Percentiles rank a stretch among this genome's conserved stretches.
Conservation (phyloP, 2,329 filamentous ascomycete genomes). For the Malbranchea cinnamomea region DNA sequence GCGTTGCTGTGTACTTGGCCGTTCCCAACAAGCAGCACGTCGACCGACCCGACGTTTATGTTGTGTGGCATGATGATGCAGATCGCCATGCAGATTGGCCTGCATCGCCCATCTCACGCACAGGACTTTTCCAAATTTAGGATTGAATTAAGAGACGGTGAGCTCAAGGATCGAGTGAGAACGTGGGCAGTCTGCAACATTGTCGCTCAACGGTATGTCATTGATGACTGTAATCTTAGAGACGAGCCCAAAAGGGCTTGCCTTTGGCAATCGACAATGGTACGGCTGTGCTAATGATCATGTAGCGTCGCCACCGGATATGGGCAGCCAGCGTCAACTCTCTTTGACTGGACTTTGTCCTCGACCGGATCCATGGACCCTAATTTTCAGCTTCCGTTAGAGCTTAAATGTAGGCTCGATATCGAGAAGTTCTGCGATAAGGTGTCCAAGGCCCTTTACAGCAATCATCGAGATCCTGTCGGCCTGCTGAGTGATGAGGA, state of each 20-base stretch:
- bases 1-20: constrained; percentile 52
- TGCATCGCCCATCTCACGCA: constrained; percentile 49
- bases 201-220: constrained; percentile 48
- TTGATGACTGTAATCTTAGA: too few relatives aligned
- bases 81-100: constrained; percentile 50
- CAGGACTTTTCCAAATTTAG: constrained; percentile 40
- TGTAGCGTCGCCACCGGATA: constrained; percentile 50
- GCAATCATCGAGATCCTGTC: constrained; percentile 39
- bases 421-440: constrained; percentile 46
- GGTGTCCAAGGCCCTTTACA: constrained; percentile 41
- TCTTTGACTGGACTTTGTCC: constrained; percentile 44
- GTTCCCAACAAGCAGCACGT: constrained; percentile 47
- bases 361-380: constrained; percentile 28
- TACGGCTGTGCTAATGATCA: too few relatives aligned
- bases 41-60: constrained; percentile 51
- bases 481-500: constrained; percentile 33
- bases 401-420: constrained; percentile 36
- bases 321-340: constrained; percentile 48
- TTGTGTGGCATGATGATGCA: constrained; percentile 52
- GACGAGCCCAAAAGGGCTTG: too few relatives aligned
- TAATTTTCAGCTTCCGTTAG: constrained; percentile 36
- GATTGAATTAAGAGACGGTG: constrained; percentile 43
- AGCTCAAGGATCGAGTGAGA: constrained; percentile 47
- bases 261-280: too few relatives aligned
- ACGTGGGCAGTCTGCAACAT: constrained; percentile 57